Evolutionary conservation across 2,329 filamentous ascomycete species (phyloP).

Genomic region (Apiospora sp.): DNA sequence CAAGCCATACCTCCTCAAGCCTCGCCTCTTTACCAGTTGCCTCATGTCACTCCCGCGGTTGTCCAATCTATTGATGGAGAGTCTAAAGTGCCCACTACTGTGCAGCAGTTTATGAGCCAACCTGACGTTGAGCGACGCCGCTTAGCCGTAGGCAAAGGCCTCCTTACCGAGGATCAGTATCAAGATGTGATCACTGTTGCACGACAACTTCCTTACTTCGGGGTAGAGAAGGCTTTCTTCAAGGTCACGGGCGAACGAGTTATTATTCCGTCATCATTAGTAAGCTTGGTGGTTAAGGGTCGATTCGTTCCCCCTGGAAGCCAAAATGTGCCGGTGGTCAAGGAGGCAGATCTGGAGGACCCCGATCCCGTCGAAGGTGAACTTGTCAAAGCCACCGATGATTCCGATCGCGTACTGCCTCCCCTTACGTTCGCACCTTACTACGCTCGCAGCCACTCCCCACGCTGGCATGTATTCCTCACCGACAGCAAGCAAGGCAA

Average conservation of each 20-base stretch:
- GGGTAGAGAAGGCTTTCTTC: conserved; percentile 94
- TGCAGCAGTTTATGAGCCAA: conserved; percentile 90
- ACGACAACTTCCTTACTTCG: conserved; percentile 82
- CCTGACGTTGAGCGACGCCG: conserved; percentile 77
- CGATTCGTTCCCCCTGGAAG: conserved; percentile 90
- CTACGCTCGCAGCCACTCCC: conserved; percentile 87
- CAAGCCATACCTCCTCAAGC: conserved; percentile 86
- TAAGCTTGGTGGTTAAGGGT: conserved; percentile 94
- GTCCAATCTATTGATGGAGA: conserved; percentile 76
- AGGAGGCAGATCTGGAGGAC: conserved; percentile 85
- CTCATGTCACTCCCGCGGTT: conserved; percentile 77
- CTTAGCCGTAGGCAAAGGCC: conserved; percentile 72
- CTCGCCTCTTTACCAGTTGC: conserved; percentile 91
- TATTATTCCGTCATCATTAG: conserved; percentile 90
- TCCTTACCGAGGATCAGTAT: conserved; percentile 81
- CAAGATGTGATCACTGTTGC: conserved; percentile 77
- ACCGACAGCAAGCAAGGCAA: conserved; percentile 94
- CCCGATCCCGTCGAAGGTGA: conserved; percentile 93
- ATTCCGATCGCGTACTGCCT: conserved; percentile 72
- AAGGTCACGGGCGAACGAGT: conserved; percentile 95
- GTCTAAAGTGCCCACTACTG: conserved; percentile 75
- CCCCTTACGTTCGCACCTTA: conserved; percentile 92
- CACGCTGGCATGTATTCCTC: conserved; percentile 93
- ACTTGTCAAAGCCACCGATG: conserved; percentile 72
- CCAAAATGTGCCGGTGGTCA: conserved; percentile 75